These are phyloP conservation scores for Pleurotus sapidus DNA, from an alignment of 768 basidiomycete species.

Conservation along the genomic window DNA sequence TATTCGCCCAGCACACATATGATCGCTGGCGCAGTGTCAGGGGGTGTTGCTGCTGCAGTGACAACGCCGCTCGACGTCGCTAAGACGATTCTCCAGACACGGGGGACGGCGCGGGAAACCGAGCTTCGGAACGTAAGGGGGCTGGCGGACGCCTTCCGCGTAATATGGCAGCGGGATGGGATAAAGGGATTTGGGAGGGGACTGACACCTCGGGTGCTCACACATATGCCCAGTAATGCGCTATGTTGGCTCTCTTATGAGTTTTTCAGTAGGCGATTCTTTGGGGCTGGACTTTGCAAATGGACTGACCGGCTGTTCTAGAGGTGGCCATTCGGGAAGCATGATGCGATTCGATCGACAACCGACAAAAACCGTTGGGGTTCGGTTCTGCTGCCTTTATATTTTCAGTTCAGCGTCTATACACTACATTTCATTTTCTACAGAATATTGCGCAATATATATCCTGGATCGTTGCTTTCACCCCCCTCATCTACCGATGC, in stretches of 20 bases:
- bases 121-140: slow-evolving; percentile 84
- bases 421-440: too few species aligned
- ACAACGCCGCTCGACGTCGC: slow-evolving; percentile 97
- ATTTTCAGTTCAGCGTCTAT: too few species aligned
- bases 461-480: too few species aligned
- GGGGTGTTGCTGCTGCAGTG: slow-evolving; percentile 91
- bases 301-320: slow-evolving; percentile 6
- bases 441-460: too few species aligned
- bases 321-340: slow-evolving; percentile 7
- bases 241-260: slow-evolving; percentile 98
- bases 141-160: slow-evolving; percentile 83
- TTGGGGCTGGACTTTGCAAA: background rate
- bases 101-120: slow-evolving; percentile 82
- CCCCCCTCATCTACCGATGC: too few species aligned
- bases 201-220: slow-evolving; percentile 86
- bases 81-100: slow-evolving; percentile 94
- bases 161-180: slow-evolving; percentile 88
- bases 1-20: slow-evolving; percentile 97
- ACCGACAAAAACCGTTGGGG: background rate
- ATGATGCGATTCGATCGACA: background rate
- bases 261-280: slow-evolving; percentile 83
- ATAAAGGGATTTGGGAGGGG: slow-evolving; percentile 84
- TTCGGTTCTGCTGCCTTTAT: too few species aligned
- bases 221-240: slow-evolving; percentile 96
- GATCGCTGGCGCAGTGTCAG: slow-evolving; percentile 87